These are phyloP conservation scores for Phaeotremella skinneri DNA, from an alignment of 768 basidiomycete species.

Conservation along the genomic window DNA sequence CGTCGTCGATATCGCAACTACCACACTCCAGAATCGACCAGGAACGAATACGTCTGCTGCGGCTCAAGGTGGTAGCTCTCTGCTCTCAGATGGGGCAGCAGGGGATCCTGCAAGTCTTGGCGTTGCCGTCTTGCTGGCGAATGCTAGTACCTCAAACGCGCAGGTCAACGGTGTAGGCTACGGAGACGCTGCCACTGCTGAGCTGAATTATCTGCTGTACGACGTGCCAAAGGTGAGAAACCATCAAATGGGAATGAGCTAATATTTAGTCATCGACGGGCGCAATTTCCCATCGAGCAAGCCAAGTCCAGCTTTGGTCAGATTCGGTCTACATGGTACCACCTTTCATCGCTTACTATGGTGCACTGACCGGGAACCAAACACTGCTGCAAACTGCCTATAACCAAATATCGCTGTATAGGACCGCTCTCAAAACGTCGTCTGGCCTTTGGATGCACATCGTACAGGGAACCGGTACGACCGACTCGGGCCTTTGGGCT, in stretches of 20 bases:
- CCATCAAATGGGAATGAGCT: neutral
- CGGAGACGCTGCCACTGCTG: slow-evolving; percentile 38
- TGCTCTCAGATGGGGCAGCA: slow-evolving; percentile 45
- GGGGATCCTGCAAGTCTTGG: slow-evolving; percentile 51
- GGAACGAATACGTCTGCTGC: slow-evolving; percentile 11
- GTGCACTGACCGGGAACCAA: slow-evolving; percentile 50
- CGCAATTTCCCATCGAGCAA: slow-evolving; percentile 54
- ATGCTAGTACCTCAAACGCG: slow-evolving; percentile 26
- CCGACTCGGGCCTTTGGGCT: slow-evolving; percentile 52
- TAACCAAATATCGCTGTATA: slow-evolving; percentile 55
- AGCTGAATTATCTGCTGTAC: slow-evolving; percentile 45
- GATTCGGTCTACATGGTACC: slow-evolving; percentile 55
- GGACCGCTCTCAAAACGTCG: slow-evolving; percentile 47
- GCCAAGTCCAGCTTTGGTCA: slow-evolving; percentile 51
- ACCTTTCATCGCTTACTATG: slow-evolving; percentile 56
- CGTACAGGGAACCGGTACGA: slow-evolving; percentile 32
- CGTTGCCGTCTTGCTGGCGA: slow-evolving; percentile 39
- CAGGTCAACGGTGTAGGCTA: slow-evolving; percentile 42
- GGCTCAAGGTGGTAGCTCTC: slow-evolving; percentile 11
- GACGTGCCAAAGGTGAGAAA: slow-evolving; percentile 43
- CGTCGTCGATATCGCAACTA: slow-evolving; percentile 39
- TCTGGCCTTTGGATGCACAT: slow-evolving; percentile 55
- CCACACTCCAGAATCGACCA: slow-evolving; percentile 44
- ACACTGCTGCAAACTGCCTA: slow-evolving; percentile 54
- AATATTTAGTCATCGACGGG: slow-evolving; percentile 46